phyloP scores from a whole-genome alignment of 306 rosid species.

The Citrullus amarus region DNA sequence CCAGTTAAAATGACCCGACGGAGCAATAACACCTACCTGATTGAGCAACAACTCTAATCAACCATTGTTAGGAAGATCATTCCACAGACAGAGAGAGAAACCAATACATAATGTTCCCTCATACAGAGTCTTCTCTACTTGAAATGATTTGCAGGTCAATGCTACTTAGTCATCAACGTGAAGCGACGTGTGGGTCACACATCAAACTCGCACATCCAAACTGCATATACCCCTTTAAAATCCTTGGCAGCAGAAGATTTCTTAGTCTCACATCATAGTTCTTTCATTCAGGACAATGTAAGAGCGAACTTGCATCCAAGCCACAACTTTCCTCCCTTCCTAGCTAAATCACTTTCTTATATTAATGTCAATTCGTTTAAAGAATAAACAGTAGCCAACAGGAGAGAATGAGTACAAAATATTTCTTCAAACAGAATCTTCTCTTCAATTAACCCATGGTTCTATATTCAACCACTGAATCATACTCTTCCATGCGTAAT shows the following conservation, averaged over 20 bases:
- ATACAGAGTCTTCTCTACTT: neutral
- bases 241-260: neutral
- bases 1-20: neutral
- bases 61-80: neutral
- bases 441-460: neutral
- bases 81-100: neutral
- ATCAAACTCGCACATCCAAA: neutral
- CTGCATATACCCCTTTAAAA: neutral
- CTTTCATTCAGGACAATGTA: neutral
- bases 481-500: conserved; percentile 44
- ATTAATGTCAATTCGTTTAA: neutral
- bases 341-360: neutral
- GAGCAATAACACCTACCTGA: neutral
- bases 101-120: neutral
- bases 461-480: conserved; percentile 34
- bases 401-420: neutral
- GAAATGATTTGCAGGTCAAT: neutral
- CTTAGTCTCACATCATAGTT: neutral
- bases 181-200: neutral
- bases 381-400: neutral
- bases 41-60: neutral
- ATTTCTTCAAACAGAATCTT: neutral
- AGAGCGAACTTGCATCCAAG: neutral
- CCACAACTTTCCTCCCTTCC: neutral
- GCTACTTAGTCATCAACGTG: neutral